These are phyloP conservation scores for Apium graveolens DNA, from an alignment of 129 eudicot species.

Conservation along the genomic window DNA sequence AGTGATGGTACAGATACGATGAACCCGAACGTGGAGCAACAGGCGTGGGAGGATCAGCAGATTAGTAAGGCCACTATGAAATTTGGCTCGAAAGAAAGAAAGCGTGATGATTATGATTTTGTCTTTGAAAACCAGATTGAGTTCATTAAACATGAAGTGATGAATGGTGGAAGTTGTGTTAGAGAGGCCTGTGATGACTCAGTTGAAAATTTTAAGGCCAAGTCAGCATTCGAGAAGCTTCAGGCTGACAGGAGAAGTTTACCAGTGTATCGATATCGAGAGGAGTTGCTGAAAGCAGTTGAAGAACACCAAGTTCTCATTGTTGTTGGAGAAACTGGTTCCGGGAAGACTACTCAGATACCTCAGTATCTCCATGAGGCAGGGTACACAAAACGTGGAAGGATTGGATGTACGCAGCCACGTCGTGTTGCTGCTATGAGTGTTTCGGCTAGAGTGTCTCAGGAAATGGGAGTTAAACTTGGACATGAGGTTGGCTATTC, in stretches of 20 bases:
- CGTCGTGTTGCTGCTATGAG: conserved; percentile 97
- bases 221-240: conserved; percentile 80
- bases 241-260: conserved; percentile 83
- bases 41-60: conserved; percentile 98
- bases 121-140: conserved; percentile 97
- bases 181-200: conserved; percentile 37
- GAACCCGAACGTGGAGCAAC: conserved; percentile 98
- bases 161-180: conserved; percentile 77
- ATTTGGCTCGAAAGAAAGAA: conserved; percentile 72
- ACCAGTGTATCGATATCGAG: conserved; percentile 79
- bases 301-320: conserved; percentile 81
- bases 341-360: conserved; percentile 96
- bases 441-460: conserved; percentile 92
- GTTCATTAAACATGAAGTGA: conserved; percentile 64
- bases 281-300: conserved; percentile 67
- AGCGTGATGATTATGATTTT: conserved; percentile 67
- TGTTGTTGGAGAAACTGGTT: conserved; percentile 95
- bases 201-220: conserved; percentile 43
- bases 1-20: conserved; percentile 73
- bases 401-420: conserved; percentile 93
- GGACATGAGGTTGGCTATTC: conserved; percentile 96
- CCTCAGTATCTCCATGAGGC: conserved; percentile 98
- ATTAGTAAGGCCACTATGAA: conserved; percentile 90
- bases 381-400: conserved; percentile 79
- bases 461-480: conserved; percentile 89